phyloP scores from a whole-genome alignment of 139 green algal genomes.

The Coelastrella sp. region DNA sequence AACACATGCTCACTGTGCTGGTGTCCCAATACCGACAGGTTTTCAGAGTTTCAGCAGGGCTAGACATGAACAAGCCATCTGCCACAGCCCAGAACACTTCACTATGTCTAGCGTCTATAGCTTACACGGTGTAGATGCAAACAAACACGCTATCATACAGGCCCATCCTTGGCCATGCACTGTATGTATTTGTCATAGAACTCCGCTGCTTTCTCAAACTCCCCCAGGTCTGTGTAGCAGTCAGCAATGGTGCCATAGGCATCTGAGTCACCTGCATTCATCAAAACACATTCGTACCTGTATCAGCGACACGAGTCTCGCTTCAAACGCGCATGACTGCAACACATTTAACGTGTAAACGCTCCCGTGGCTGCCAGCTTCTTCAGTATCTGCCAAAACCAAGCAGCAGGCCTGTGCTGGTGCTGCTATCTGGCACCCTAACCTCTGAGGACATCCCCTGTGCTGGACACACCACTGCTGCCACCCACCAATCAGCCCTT shows the following conservation, averaged over 20 bases:
- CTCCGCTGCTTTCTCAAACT: constrained; percentile 91
- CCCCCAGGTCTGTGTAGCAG: constrained; percentile 93
- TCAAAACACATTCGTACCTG: background rate
- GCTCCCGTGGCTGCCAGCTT: background rate
- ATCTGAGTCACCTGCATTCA: constrained; percentile 29
- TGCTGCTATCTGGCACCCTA: too few relatives aligned
- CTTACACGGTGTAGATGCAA: constrained; percentile 1
- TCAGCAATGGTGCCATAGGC: constrained; percentile 93
- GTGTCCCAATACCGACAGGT: too few relatives aligned
- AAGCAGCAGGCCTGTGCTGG: background rate
- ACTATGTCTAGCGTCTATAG: background rate
- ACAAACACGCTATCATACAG: constrained; percentile 10
- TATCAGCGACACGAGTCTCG: background rate
- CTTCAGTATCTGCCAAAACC: background rate
- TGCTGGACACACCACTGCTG: too few relatives aligned
- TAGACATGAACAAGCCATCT: too few relatives aligned
- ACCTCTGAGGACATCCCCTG: too few relatives aligned
- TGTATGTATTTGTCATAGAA: constrained; percentile 89
- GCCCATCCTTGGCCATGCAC: constrained; percentile 44
- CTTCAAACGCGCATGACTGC: too few relatives aligned
- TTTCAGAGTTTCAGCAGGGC: too few relatives aligned
- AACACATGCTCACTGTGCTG: too few relatives aligned
- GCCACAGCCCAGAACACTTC: too few relatives aligned
- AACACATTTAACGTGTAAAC: too few relatives aligned
- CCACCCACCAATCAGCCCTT: too few relatives aligned